Base-by-base conservation (phyloP, 2,329 filamentous ascomycete species). In the Trichoderma koningiopsis region DNA sequence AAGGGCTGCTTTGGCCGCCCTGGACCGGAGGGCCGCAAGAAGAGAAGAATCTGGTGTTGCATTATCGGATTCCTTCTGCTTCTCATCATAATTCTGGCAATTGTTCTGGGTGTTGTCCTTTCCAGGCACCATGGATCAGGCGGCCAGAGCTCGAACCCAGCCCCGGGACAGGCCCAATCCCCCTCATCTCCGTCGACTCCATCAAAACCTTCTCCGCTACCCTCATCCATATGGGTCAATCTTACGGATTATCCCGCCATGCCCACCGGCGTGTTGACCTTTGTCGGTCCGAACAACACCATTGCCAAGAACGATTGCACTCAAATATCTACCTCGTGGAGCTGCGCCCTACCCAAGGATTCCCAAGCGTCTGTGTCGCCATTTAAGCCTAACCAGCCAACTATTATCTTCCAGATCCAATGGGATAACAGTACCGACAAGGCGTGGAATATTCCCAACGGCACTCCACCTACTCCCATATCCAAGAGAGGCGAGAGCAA, bases 161-260 rank as follows among this genome's bases (percentile, higher is more conserved):
- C 62, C n/a, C 16, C 49, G 16, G 49, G 47, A 31, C 31, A 55
- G 16, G 35, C 29, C 35, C 61, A 52, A 35, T 49, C 61, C 1
- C n/a, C 61, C 19, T 56, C 61, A 49, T 29, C 52, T 2, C 14
- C 52, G 62, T 35, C 35, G 40, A 24, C 52, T 19, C 14, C 62
- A 7, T 56, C 53, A 10, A 27, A 24, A 14, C 52, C 62, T 7
- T 13, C 37, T 10, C n/a, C 53, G 13, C 31, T 14, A 7, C 52
- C 62, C 27, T 27, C 52, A 4, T 84, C 83, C 1, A 83, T 83
- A 63, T 97, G 93, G 91, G 84, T 97, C 68, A 97, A 97, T 76
- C 78, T 96, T 71, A 96, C 94, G 1, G 89, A 90, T 62, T 97
- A 92, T 73, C 94, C 94, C 22, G 91, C 94, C 0, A 92, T 97